Evolutionary conservation across 208 protist genomes (phyloP).

Genomic region (Naegleria lovaniensis): DNA sequence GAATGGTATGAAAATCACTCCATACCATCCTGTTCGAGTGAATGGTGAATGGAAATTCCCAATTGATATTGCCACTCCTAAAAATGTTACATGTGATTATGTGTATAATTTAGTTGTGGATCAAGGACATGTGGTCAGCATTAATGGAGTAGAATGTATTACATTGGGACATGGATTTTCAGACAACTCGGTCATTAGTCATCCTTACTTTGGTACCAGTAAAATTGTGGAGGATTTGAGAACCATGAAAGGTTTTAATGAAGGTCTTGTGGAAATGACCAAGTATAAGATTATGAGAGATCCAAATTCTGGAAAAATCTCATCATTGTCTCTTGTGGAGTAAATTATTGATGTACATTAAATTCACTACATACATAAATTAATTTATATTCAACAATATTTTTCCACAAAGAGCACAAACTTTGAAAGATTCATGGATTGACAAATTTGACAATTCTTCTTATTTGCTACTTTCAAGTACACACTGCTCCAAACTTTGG

Average conservation of each 20-base stretch:
- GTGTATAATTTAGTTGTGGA: slow-evolving; percentile 48
- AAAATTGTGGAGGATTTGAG: slow-evolving; percentile 35
- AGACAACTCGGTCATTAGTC: slow-evolving; percentile 16
- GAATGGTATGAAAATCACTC: slow-evolving; percentile 47
- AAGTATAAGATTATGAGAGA: not conserved
- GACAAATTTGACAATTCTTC: too few relatives aligned
- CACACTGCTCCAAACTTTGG: too few relatives aligned
- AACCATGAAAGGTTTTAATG: slow-evolving; percentile 20
- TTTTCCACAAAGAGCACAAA: too few relatives aligned
- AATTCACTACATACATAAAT: too few relatives aligned
- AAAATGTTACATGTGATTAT: not conserved
- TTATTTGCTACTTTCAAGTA: too few relatives aligned
- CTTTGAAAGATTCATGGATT: too few relatives aligned
- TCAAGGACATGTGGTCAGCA: slow-evolving; percentile 25
- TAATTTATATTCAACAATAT: too few relatives aligned
- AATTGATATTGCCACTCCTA: not conserved
- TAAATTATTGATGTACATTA: too few relatives aligned
- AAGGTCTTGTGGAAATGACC: slow-evolving; percentile 25
- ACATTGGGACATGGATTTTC: slow-evolving; percentile 36
- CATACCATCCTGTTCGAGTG: slow-evolving; percentile 47
- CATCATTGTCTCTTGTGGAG: not conserved
- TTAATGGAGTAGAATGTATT: slow-evolving; percentile 36
- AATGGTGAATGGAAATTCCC: slow-evolving; percentile 41
- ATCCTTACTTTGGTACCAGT: slow-evolving; percentile 36
- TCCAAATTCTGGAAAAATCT: not conserved